phyloP scores from a whole-genome alignment of 148 eudicot genomes.

The Vaccinium darrowii region DNA sequence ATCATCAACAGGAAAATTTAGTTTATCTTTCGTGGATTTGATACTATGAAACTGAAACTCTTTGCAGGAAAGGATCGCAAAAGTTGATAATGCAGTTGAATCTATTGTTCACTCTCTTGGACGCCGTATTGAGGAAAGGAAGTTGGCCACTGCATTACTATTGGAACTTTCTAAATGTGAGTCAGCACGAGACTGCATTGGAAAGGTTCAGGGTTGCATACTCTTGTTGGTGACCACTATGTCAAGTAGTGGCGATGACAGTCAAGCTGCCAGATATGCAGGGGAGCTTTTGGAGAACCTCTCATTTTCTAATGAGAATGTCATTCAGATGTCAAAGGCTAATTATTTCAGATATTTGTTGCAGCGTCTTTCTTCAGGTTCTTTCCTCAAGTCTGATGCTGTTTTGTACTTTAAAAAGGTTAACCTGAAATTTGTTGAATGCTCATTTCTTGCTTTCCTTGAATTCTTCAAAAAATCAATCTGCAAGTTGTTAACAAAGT shows the following conservation, averaged over 20 bases:
- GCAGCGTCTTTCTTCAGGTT: slow-evolving; percentile 42
- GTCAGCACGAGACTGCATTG: slow-evolving; percentile 26
- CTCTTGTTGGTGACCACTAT: slow-evolving; percentile 40
- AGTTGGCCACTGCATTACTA: slow-evolving; percentile 33
- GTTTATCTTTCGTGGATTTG: background rate
- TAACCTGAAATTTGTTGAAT: background rate
- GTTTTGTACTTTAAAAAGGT: background rate
- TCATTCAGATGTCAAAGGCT: slow-evolving; percentile 44
- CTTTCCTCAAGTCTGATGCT: background rate
- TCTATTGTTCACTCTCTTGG: slow-evolving; percentile 40
- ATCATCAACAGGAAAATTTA: background rate
- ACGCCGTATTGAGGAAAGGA: slow-evolving; percentile 35
- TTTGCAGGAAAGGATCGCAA: slow-evolving; percentile 40
- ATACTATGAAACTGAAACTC: background rate
- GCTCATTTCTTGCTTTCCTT: background rate
- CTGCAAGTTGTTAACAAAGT: background rate
- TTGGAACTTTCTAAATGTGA: slow-evolving; percentile 39
- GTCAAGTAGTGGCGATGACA: slow-evolving; percentile 32
- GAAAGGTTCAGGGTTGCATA: slow-evolving; percentile 45
- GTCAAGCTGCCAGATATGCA: slow-evolving; percentile 39
- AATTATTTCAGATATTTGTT: slow-evolving; percentile 40
- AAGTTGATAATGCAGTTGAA: slow-evolving; percentile 28
- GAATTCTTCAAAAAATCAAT: background rate
- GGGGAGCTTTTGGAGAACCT: slow-evolving; percentile 36
- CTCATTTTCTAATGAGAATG: slow-evolving; percentile 42